Percentiles rank a stretch among this genome's conserved stretches.
Evolutionary conservation across 1,284 basidiomycete genomes (phyloP).

Genomic region (Cutaneotrichosporon cavernicola): DNA sequence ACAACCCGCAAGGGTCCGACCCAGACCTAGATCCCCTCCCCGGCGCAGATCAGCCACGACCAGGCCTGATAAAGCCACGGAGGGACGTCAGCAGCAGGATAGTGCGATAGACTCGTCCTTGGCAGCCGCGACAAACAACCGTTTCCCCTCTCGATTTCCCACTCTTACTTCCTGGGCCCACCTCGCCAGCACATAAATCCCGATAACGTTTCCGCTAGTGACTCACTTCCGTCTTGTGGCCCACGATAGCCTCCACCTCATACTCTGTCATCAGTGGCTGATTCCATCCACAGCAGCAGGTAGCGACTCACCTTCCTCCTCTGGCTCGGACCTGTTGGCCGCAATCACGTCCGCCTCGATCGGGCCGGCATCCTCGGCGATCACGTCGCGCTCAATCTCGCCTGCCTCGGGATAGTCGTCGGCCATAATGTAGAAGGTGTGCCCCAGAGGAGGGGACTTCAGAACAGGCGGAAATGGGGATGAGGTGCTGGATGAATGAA

Average conservation of each 20-base stretch:
- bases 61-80: no score
- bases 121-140: no score
- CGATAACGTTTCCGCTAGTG: not conserved
- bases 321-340: conserved; percentile 25
- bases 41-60: no score
- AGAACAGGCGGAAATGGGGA: not conserved
- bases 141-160: no score
- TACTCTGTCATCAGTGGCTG: conserved; percentile 28
- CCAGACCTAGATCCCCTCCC: no score
- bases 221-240: conserved; percentile 33
- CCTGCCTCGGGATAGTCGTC: conserved; percentile 1
- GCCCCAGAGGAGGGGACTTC: not conserved
- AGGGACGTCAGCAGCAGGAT: no score
- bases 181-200: not conserved
- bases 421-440: not conserved
- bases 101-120: no score
- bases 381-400: conserved; percentile 1
- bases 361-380: not conserved
- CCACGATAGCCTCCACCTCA: conserved; percentile 35
- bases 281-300: not conserved
- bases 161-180: not conserved
- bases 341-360: conserved; percentile 20
- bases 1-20: no score
- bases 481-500: not conserved
- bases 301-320: conserved; percentile 28